Percentiles rank a stretch among this genome's conserved stretches.
Conservation (phyloP, 768 basidiomycete species). For the Pisolithus microcarpus region DNA sequence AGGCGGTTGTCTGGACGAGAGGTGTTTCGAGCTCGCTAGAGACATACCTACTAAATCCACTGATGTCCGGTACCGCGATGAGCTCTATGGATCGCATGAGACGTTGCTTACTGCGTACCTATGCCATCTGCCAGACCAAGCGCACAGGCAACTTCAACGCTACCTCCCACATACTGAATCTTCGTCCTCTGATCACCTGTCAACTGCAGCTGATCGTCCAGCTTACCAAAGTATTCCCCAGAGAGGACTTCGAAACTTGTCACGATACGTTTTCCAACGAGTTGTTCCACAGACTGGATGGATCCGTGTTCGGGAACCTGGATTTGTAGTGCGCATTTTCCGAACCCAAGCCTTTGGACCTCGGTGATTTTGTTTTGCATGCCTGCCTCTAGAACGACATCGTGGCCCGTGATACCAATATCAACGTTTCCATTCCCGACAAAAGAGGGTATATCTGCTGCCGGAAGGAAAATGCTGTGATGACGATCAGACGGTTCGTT, state of each 20-base stretch:
- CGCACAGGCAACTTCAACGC: conserved; percentile 96
- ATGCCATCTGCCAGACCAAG: conserved; percentile 96
- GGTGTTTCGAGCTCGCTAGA: conserved; percentile 19
- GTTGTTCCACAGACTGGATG: conserved; percentile 65
- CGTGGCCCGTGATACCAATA: conserved; percentile 96
- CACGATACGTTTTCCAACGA: conserved; percentile 88
- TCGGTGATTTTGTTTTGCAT: conserved; percentile 77
- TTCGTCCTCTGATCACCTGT: conserved; percentile 55
- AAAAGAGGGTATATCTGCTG: conserved; percentile 95
- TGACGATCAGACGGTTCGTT: neutral
- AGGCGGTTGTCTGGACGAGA: neutral
- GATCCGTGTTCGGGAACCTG: conserved; percentile 79
- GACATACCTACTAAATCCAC: conserved; percentile 88
- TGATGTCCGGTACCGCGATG: conserved; percentile 23
- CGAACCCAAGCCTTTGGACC: conserved; percentile 80
- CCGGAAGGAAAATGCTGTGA: conserved; percentile 88
- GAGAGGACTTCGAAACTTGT: conserved; percentile 93
- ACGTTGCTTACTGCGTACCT: conserved; percentile 41
- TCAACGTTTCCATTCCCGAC: conserved; percentile 97
- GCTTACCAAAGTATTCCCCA: conserved; percentile 60
- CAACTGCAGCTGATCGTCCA: conserved; percentile 53
- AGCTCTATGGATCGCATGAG: neutral
- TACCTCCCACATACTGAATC: conserved; percentile 95
- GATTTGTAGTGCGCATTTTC: conserved; percentile 83
- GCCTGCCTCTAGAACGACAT: conserved; percentile 86